These are phyloP conservation scores for Aspergillus coremiiformis DNA, from an alignment of 495 filamentous ascomycete genomes.

Conservation along the genomic window DNA sequence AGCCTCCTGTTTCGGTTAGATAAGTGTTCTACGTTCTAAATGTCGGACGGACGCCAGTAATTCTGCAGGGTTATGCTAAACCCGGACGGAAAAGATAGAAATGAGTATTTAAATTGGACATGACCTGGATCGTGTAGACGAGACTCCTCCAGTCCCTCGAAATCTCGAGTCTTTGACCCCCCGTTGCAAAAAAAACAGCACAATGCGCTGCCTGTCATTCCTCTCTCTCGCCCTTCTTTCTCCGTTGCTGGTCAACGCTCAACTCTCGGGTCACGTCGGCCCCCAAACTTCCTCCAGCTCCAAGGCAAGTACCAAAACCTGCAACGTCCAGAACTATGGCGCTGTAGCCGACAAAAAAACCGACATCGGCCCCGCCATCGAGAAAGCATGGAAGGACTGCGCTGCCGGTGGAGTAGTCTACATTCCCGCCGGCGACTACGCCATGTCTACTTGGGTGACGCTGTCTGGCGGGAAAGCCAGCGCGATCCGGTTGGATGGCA, in stretches of 20 bases:
- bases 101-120: not conserved
- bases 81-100: too few relatives aligned
- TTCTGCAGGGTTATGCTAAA: too few relatives aligned
- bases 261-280: constrained; percentile 17
- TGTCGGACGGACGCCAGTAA: not conserved
- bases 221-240: not conserved
- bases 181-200: not conserved
- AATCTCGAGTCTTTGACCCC: too few relatives aligned
- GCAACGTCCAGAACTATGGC: constrained; percentile 19
- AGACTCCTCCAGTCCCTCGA: not conserved
- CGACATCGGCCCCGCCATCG: constrained; percentile 35
- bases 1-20: not conserved
- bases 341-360: constrained; percentile 26
- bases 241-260: not conserved
- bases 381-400: constrained; percentile 34
- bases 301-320: constrained; percentile 19
- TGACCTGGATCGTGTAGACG: not conserved
- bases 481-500: constrained; percentile 39
- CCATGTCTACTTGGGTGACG: constrained; percentile 19
- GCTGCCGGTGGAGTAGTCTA: constrained; percentile 18
- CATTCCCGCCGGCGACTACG: constrained; percentile 20
- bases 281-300: constrained; percentile 20
- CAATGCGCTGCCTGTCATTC: not conserved
- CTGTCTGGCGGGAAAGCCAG: constrained; percentile 26
- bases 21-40: not conserved